Evolutionary conservation across 495 filamentous ascomycete genomes (phyloP).

Genomic region (Xanthoparmelia taractica): DNA sequence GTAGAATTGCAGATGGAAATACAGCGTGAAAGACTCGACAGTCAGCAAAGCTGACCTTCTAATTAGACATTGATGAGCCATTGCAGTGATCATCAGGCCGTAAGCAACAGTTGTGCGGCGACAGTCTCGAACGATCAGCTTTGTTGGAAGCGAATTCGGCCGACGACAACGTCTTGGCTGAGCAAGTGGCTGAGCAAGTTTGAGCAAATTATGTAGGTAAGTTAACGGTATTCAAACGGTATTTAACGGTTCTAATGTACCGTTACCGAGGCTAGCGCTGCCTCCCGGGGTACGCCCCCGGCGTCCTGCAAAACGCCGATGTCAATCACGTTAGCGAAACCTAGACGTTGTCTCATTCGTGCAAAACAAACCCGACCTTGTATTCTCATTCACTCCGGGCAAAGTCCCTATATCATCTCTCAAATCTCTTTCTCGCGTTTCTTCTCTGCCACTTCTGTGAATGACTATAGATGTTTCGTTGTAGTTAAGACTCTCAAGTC

Average conservation of each 20-base stretch:
- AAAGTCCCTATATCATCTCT: neutral
- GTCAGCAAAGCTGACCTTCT: no score
- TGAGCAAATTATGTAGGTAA: neutral
- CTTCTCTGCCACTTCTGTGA: neutral
- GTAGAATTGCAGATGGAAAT: no score
- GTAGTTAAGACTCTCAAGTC: neutral
- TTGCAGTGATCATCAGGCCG: no score
- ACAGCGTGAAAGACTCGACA: no score
- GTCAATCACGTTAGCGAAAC: neutral
- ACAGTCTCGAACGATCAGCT: neutral
- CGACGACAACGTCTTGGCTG: neutral
- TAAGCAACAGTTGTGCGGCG: neutral
- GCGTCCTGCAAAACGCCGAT: neutral
- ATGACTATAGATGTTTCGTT: neutral
- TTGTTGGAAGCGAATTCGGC: neutral
- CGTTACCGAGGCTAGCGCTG: neutral
- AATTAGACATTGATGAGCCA: no score
- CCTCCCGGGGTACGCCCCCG: neutral
- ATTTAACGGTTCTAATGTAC: neutral
- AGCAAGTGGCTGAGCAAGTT: constrained; percentile 8
- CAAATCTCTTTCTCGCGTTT: neutral
- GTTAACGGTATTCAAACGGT: neutral
- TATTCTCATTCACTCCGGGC: neutral
- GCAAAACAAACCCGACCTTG: neutral
- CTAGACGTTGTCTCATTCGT: neutral